Evolutionary conservation across 495 filamentous ascomycete species (phyloP).

Genomic region (Annulohypoxylon maeteangense): DNA sequence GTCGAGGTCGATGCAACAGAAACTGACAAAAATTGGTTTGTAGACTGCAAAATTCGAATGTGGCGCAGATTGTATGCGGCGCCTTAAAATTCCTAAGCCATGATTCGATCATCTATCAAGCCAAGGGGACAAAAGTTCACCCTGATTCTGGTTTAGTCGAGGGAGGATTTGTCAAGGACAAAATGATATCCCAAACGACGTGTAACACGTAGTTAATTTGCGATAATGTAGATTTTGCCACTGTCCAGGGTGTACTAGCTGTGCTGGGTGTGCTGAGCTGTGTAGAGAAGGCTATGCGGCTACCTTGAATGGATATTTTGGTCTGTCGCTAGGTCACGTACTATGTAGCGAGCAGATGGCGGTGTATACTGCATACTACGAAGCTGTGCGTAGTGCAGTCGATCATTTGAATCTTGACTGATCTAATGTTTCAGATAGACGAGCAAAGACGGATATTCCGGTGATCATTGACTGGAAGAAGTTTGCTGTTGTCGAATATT

Average conservation of each 20-base stretch:
- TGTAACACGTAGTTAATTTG: background rate
- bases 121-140: background rate
- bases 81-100: background rate
- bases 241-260: background rate
- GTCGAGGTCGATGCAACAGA: background rate
- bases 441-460: background rate
- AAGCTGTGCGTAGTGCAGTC: background rate
- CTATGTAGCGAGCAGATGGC: background rate
- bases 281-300: background rate
- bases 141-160: background rate
- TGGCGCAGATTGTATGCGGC: background rate
- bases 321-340: constrained; percentile 2
- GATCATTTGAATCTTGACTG: background rate
- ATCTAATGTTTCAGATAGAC: constrained; percentile 1
- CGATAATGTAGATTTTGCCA: constrained; percentile 3
- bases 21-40: background rate
- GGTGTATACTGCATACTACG: constrained; percentile 5
- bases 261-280: background rate
- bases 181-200: background rate
- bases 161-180: background rate
- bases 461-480: background rate
- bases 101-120: background rate
- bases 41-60: background rate
- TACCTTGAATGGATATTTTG: background rate
- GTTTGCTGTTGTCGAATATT: background rate